phyloP scores from a whole-genome alignment of 257 asterid species.

The Scutellaria minor region DNA sequence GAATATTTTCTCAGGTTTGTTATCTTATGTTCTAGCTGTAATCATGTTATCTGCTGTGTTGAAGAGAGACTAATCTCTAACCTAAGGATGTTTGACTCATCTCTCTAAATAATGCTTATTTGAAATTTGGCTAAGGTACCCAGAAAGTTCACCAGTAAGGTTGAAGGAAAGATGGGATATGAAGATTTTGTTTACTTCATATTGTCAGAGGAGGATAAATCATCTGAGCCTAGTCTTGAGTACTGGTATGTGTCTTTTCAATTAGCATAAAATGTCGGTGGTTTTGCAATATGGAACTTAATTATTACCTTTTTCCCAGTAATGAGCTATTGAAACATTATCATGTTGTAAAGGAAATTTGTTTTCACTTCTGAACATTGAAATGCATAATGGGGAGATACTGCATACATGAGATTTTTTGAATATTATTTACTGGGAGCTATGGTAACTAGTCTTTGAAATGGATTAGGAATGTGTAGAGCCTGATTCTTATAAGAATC shows the following conservation, averaged over 20 bases:
- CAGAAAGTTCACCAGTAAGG: constrained; percentile 95
- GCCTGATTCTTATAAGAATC: constrained; percentile 21
- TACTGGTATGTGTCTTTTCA: constrained; percentile 67
- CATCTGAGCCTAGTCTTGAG: constrained; percentile 97
- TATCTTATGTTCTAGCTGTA: constrained; percentile 31
- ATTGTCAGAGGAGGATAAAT: constrained; percentile 95
- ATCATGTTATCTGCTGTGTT: constrained; percentile 32
- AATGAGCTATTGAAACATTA: constrained; percentile 17
- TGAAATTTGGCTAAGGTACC: constrained; percentile 67
- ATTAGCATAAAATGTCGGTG: constrained; percentile 16
- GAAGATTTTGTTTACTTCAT: constrained; percentile 96
- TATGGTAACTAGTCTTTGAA: constrained; percentile 17
- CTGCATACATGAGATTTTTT: constrained; percentile 16
- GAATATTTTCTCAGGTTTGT: constrained; percentile 97
- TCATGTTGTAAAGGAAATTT: constrained; percentile 1
- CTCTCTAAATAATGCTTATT: constrained; percentile 34
- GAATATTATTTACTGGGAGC: constrained; percentile 15
- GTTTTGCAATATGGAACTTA: constrained; percentile 23
- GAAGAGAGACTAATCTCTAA: constrained; percentile 24
- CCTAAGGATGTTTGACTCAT: constrained; percentile 18
- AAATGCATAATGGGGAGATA: constrained; percentile 32
- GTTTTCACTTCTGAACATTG: constrained; percentile 5
- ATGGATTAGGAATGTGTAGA: constrained; percentile 12
- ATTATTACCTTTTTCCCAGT: neutral
- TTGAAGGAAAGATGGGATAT: constrained; percentile 98